These are phyloP conservation scores for Chalciporus sphaerocephalus DNA, from an alignment of 768 basidiomycete genomes.

Conservation along the genomic window DNA sequence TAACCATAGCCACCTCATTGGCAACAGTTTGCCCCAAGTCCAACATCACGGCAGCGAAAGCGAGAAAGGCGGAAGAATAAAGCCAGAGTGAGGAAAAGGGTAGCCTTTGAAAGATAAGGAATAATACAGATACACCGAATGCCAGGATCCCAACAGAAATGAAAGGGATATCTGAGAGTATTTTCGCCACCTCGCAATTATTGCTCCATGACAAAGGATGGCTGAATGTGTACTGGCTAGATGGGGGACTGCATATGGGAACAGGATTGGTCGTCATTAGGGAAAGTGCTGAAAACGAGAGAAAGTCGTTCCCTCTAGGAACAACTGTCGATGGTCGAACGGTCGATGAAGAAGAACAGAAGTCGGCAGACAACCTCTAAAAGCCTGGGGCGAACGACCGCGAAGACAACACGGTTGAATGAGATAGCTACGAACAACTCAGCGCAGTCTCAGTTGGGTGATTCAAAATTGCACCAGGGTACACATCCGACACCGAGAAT, in stretches of 20 bases:
- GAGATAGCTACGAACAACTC: conserved; percentile 8
- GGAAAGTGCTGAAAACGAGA: conserved; percentile 14
- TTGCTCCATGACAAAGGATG: conserved; percentile 36
- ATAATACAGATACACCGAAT: conserved; percentile 55
- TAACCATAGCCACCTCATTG: conserved; percentile 29
- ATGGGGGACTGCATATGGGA: conserved; percentile 9
- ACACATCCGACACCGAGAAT: background rate
- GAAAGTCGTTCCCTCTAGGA: conserved; percentile 11
- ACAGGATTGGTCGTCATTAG: conserved; percentile 17
- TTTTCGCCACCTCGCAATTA: conserved; percentile 45
- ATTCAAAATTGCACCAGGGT: background rate
- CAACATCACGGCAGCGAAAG: conserved; percentile 58
- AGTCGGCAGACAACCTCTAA: background rate
- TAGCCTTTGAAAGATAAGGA: conserved; percentile 49
- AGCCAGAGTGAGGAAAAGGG: conserved; percentile 50
- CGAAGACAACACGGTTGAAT: conserved; percentile 8
- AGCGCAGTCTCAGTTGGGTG: background rate
- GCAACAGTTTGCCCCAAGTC: conserved; percentile 56
- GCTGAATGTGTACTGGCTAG: conserved; percentile 21
- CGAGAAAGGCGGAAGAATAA: conserved; percentile 52
- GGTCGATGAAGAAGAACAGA: background rate
- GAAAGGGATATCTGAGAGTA: conserved; percentile 64
- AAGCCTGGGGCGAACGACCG: conserved; percentile 5
- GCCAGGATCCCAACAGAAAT: conserved; percentile 63
- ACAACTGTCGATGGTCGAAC: conserved; percentile 5